Conservation (phyloP, 2,329 filamentous ascomycete species). For the Cytospora piceicola region DNA sequence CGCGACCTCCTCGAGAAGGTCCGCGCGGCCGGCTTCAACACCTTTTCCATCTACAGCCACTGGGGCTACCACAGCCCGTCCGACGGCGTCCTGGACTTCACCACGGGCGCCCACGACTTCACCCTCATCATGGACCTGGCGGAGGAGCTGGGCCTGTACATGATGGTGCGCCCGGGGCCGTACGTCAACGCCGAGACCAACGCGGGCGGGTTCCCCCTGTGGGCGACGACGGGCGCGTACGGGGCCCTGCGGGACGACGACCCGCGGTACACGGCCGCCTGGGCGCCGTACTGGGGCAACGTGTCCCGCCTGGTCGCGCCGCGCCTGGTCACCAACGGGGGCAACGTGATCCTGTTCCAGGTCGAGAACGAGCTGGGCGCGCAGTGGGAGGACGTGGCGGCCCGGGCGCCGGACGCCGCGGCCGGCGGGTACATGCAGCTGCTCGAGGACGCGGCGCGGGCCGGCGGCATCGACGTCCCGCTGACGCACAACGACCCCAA, state of each 20-base stretch:
- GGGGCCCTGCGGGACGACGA: slow-evolving; percentile 58
- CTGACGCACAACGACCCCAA: slow-evolving; percentile 64
- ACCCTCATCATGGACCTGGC: slow-evolving; percentile 56
- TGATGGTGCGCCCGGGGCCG: slow-evolving; percentile 60
- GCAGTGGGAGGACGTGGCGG: slow-evolving; percentile 47
- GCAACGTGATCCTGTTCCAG: slow-evolving; percentile 59
- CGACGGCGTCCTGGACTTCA: slow-evolving; percentile 48
- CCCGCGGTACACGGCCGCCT: slow-evolving; percentile 54
- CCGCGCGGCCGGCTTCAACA: slow-evolving; percentile 48
- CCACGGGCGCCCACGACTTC: slow-evolving; percentile 57
- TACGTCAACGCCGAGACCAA: slow-evolving; percentile 68
- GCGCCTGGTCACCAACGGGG: slow-evolving; percentile 60
- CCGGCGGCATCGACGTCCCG: slow-evolving; percentile 61
- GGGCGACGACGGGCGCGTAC: slow-evolving; percentile 64
- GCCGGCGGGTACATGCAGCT: slow-evolving; percentile 61
- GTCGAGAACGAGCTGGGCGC: slow-evolving; percentile 60
- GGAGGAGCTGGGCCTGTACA: slow-evolving; percentile 57
- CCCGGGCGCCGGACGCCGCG: slow-evolving; percentile 52
- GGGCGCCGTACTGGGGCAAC: slow-evolving; percentile 56
- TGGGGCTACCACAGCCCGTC: slow-evolving; percentile 48
- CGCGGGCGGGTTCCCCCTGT: slow-evolving; percentile 64
- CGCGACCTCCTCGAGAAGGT: slow-evolving; percentile 48
- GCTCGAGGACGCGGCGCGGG: slow-evolving; percentile 56
- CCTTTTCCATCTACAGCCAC: slow-evolving; percentile 48
- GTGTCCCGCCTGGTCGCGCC: slow-evolving; percentile 55